Evolutionary conservation across 441 rosid species (phyloP).

Genomic region (Macaranga tanarius): DNA sequence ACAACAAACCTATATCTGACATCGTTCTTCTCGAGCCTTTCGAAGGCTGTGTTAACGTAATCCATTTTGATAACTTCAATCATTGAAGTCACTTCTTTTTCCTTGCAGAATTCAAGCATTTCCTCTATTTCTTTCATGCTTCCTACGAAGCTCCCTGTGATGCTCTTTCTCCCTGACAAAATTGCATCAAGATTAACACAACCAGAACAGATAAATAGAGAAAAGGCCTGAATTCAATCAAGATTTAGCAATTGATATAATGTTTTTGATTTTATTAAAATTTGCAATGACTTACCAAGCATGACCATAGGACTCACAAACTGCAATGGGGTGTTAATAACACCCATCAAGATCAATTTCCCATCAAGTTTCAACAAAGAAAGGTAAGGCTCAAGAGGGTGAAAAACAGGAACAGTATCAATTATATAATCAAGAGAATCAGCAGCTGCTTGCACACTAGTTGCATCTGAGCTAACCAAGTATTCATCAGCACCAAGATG

Average conservation of each 20-base stretch:
- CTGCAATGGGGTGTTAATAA: conserved; percentile 67
- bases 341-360: conserved; percentile 70
- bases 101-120: conserved; percentile 74
- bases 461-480: conserved; percentile 54
- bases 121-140: conserved; percentile 88
- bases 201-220: not conserved
- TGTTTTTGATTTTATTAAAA: not conserved
- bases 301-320: conserved; percentile 57
- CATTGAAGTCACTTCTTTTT: conserved; percentile 54
- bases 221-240: no score
- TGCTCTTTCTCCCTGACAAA: conserved; percentile 53
- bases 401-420: conserved; percentile 75
- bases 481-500: conserved; percentile 73
- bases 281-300: conserved; percentile 54
- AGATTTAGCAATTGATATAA: no score
- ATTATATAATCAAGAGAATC: conserved; percentile 75
- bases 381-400: conserved; percentile 60
- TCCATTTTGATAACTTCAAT: conserved; percentile 70
- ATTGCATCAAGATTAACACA: not conserved
- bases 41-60: conserved; percentile 61
- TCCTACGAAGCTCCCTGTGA: conserved; percentile 78
- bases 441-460: conserved; percentile 53
- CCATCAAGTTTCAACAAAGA: conserved; percentile 70
- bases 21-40: conserved; percentile 73
- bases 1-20: conserved; percentile 77